These are phyloP conservation scores for Lepidopterella palustris DNA, from an alignment of 495 filamentous ascomycete genomes.

Conservation along the genomic window DNA sequence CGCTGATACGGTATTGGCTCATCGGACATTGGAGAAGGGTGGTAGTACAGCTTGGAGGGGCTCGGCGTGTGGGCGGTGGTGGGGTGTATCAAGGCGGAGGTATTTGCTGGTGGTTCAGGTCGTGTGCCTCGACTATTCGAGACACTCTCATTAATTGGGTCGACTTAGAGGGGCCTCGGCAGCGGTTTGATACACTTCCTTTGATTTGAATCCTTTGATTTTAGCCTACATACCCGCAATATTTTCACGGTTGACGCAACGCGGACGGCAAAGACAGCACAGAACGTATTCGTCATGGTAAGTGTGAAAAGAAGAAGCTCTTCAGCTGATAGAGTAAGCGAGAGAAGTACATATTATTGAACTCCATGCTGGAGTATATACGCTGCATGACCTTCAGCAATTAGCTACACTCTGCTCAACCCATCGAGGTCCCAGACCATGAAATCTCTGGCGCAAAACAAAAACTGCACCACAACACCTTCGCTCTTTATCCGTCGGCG, in stretches of 20 bases:
- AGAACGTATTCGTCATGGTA: slow-evolving; percentile 38
- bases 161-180: no score
- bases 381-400: slow-evolving; percentile 76
- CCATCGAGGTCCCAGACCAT: background rate
- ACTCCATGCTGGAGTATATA: slow-evolving; percentile 67
- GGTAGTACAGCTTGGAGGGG: no score
- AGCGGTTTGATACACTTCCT: no score
- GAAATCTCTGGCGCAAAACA: background rate
- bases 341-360: slow-evolving; percentile 47
- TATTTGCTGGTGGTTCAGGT: no score
- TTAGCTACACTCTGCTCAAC: slow-evolving; percentile 53
- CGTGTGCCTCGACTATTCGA: no score
- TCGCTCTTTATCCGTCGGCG: slow-evolving; percentile 39
- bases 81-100: no score
- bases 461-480: slow-evolving; percentile 15
- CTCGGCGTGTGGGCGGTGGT: no score
- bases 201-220: no score
- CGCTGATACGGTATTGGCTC: no score
- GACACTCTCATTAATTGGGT: no score
- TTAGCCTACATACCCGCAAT: no score
- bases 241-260: slow-evolving; percentile 79
- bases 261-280: slow-evolving; percentile 60
- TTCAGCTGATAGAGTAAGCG: slow-evolving; percentile 28
- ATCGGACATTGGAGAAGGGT: no score
- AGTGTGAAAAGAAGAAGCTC: slow-evolving; percentile 21